Conservation (phyloP, 2,329 filamentous ascomycete species). For the Rasamsonia emersonii region DNA sequence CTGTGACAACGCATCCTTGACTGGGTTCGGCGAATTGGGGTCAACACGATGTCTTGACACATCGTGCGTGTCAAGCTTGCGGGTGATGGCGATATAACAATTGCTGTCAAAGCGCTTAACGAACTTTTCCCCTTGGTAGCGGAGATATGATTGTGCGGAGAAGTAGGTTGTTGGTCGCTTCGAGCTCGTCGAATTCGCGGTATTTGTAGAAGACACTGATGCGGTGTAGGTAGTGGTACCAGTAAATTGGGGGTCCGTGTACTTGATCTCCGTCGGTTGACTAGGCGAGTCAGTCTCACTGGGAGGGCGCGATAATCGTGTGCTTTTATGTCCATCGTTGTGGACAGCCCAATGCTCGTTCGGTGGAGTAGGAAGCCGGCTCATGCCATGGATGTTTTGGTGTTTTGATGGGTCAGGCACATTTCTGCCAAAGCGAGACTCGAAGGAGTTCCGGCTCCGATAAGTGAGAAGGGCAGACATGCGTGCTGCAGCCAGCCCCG, state of each 20-base stretch:
- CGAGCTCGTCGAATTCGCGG: slow-evolving; percentile 16
- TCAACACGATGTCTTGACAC: slow-evolving; percentile 65
- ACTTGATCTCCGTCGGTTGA: slow-evolving; percentile 24
- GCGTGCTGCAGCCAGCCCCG: slow-evolving; percentile 83
- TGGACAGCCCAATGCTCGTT: slow-evolving; percentile 72
- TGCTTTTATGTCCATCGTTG: slow-evolving; percentile 68
- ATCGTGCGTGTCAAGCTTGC: slow-evolving; percentile 96
- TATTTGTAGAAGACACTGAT: slow-evolving; percentile 23
- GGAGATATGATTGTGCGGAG: slow-evolving; percentile 92
- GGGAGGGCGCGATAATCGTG: slow-evolving; percentile 43
- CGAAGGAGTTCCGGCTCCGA: slow-evolving; percentile 92
- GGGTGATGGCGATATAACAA: slow-evolving; percentile 97
- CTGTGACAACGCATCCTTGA: slow-evolving; percentile 66
- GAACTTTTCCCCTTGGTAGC: slow-evolving; percentile 94
- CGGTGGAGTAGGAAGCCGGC: slow-evolving; percentile 51
- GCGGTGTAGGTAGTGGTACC: slow-evolving; percentile 51
- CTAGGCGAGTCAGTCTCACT: slow-evolving; percentile 25
- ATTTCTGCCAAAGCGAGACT: slow-evolving; percentile 88
- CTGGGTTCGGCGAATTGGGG: slow-evolving; percentile 35
- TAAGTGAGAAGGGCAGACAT: slow-evolving; percentile 97
- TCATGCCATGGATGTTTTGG: slow-evolving; percentile 68
- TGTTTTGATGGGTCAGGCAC: slow-evolving; percentile 75
- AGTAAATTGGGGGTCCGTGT: slow-evolving; percentile 61
- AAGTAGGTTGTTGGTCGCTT: slow-evolving; percentile 71
- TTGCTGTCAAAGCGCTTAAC: slow-evolving; percentile 96